Evolutionary conservation across 495 filamentous ascomycete genomes (phyloP), one percentile per base, ranked within the genome.

Genomic region (Glarea lozoyensis): DNA sequence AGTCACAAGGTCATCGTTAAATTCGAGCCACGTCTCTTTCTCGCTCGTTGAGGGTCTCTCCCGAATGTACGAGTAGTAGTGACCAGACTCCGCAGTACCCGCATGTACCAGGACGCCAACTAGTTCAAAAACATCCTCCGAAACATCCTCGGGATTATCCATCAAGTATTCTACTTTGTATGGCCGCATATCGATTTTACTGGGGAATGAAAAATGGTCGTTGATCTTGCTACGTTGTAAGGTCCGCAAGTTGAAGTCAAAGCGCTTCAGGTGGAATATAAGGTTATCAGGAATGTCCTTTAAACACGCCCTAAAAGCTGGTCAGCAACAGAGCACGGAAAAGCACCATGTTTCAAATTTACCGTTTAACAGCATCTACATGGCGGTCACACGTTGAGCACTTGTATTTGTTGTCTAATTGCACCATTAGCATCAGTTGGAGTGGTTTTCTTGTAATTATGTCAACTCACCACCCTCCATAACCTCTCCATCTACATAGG

Each of bases 11-110:
- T 84, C 82, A 56, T 99, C 92, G 52, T 99, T 96, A 62, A 94
- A 95, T 55, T 94, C 82, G 17, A 96, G 72, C 92, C 92, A 99
- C 2, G 72, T 66, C 18, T 61, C 64, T 1, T 58, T 49, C 10
- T 60, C 59, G 18, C 61, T 63, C 16, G 60, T 62, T 2, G 73
- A 70, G 3, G 87, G 81, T 19, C 88, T 73, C 58, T 94, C 83
- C 16, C 87, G 83, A 40, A 90, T 83, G 62, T 84, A 97, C 0
- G 92, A 96, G 61, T 95, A 97, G 60, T 99, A 99, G 59, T 99
- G 92, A 0, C 92, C 92, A 12, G 86, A 88, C 58, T 97, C 88
- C 12, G 92, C 88, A 10, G 84, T 94, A 17, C 92, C 92, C 23
- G 78, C 83, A 58, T 99, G 92, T 4, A 97, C 88, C 11, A 99